These are phyloP conservation scores for Neurospora sp. DNA, from an alignment of 495 filamentous ascomycete species.

Conservation along the genomic window DNA sequence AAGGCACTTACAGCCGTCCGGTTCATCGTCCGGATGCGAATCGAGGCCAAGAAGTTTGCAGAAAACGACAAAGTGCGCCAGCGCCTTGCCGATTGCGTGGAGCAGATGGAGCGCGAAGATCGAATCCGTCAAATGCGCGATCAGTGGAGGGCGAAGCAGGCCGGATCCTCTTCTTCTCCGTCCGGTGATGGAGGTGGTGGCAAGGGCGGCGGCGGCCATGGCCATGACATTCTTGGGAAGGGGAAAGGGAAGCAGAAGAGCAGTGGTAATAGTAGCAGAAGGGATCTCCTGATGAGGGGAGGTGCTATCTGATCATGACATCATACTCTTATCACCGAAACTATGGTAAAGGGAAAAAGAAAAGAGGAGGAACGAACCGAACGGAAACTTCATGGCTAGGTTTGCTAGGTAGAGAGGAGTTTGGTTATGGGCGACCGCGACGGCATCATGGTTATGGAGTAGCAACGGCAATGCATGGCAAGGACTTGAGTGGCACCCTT, in stretches of 20 bases:
- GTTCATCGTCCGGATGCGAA: slow-evolving; percentile 32
- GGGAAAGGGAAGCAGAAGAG: neutral
- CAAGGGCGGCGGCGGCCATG: neutral
- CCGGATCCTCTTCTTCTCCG: neutral
- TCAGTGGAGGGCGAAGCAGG: slow-evolving; percentile 15
- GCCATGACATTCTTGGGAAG: neutral
- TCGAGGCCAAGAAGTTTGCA: slow-evolving; percentile 30
- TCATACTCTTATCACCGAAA: neutral
- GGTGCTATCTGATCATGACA: neutral
- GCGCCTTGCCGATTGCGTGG: slow-evolving; percentile 27
- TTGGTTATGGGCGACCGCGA: neutral
- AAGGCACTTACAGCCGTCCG: slow-evolving; percentile 25
- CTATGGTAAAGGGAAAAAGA: neutral
- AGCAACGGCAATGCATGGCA: neutral
- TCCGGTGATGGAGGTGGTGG: neutral
- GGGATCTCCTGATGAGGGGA: neutral
- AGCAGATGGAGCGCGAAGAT: slow-evolving; percentile 28
- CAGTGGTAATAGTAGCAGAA: neutral
- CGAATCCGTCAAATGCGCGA: slow-evolving; percentile 20
- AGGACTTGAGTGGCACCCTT: neutral
- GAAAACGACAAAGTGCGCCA: slow-evolving; percentile 28
- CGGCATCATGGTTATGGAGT: neutral
- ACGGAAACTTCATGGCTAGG: neutral
- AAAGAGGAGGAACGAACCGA: neutral
- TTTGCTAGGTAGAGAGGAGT: neutral